Percentiles rank a stretch among this genome's conserved stretches.
Conservation (phyloP, 208 protist species). For the Angomonas ambiguus region DNA sequence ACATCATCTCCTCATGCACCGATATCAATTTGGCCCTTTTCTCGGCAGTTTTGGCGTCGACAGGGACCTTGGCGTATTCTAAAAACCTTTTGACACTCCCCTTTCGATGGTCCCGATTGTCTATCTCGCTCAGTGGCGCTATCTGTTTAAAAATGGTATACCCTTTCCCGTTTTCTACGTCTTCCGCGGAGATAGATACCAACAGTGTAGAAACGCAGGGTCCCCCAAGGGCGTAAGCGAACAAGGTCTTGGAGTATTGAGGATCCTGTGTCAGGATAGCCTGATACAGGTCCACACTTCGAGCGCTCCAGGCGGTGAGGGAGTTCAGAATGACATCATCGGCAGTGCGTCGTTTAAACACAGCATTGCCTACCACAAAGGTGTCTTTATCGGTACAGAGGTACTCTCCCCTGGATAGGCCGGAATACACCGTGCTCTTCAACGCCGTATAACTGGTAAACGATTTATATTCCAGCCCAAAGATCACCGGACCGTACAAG, state of each 20-base stretch:
- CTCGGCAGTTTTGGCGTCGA: constrained; percentile 15
- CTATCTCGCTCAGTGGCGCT: constrained; percentile 29
- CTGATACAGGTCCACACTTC: constrained; percentile 11
- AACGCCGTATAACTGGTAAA: constrained; percentile 17
- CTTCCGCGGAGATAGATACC: constrained; percentile 28
- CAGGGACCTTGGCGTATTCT: constrained; percentile 32
- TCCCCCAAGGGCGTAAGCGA: constrained; percentile 49
- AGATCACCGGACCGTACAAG: constrained; percentile 37
- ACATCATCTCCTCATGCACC: constrained; percentile 26
- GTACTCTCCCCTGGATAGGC: constrained; percentile 16
- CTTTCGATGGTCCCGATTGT: constrained; percentile 35
- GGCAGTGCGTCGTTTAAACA: constrained; percentile 36
- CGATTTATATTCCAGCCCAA: constrained; percentile 16
- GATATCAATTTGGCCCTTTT: constrained; percentile 24
- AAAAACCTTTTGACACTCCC: constrained; percentile 47
- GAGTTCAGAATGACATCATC: constrained; percentile 46
- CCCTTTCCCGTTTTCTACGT: constrained; percentile 11
- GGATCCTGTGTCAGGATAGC: constrained; percentile 28
- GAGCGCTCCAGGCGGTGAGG: constrained; percentile 17
- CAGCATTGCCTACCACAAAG: constrained; percentile 33
- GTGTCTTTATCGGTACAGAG: constrained; percentile 21
- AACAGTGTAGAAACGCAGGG: constrained; percentile 37
- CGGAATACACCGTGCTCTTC: constrained; percentile 18
- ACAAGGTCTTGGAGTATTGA: constrained; percentile 43
- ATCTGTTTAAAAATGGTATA: constrained; percentile 23